Percentiles rank a stretch among this genome's conserved stretches.
Conservation (phyloP, 176 grass and related monocot genomes). For the Tuctoria greenei region DNA sequence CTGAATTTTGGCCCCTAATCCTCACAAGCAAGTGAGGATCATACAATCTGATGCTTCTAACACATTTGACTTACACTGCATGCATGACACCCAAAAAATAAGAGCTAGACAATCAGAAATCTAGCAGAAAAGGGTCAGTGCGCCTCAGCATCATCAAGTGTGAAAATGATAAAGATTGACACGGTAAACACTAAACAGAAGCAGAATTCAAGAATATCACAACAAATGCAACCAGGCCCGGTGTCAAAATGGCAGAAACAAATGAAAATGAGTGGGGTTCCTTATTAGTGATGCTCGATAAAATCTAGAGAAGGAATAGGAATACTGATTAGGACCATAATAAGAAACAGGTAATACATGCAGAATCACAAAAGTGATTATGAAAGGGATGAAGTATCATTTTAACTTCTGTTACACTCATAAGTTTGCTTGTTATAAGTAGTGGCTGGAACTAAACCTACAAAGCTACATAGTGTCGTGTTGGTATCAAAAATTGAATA, state of each 20-base stretch:
- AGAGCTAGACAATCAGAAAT: not conserved
- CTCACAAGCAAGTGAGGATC: no score
- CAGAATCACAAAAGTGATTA: constrained; percentile 3
- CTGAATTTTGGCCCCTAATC: no score
- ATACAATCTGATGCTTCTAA: no score
- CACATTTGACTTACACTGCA: no score
- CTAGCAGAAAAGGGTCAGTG: not conserved
- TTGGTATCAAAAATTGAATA: constrained; percentile 15
- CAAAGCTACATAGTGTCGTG: no score
- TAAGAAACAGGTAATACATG: no score
- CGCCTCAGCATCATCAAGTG: not conserved
- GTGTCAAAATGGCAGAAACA: constrained; percentile 21
- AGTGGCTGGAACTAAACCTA: no score
- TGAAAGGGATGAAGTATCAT: not conserved
- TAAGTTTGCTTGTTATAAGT: not conserved
- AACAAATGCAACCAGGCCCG: not conserved
- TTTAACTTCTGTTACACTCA: not conserved
- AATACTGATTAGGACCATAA: not conserved
- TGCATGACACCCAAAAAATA: no score
- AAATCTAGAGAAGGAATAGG: constrained; percentile 5
- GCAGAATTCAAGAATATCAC: no score
- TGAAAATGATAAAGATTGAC: not conserved
- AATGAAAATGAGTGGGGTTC: not conserved
- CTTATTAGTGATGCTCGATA: not conserved
- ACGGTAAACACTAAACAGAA: no score